Evolutionary conservation across 179 eudicot species (phyloP), one percentile per base, ranked within the genome.

Genomic region (Drosera spatulata): DNA sequence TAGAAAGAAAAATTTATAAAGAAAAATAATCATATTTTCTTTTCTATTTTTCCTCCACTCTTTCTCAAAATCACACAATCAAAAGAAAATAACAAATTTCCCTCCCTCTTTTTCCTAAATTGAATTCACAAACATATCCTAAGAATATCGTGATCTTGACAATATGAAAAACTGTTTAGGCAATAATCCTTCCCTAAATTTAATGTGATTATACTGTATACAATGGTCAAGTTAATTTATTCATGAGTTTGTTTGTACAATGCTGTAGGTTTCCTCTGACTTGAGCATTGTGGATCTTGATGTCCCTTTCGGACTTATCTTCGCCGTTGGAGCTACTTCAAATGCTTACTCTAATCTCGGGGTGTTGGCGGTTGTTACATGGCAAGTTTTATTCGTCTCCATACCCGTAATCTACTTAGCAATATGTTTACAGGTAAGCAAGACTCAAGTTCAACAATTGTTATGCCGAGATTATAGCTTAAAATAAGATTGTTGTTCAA

Each of bases 281-380:
- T 61, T 86, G 80, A 88, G 95, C 74, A 80, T 88, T 12, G 77
- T 78, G 9, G 96, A 88, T 69, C 79, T 86, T 55, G 96, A 88
- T 55, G 41, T 88, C 53, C 82, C 88, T 39, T 85, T 83, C 62
- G 60, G 72, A 72, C 61, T 88, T 37, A 50, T 76, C 43, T 66
- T 78, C 61, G 60, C 78, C 4, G 64, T 81, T 60, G 90, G 66
- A 44, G 68, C 88, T 46, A 81, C 91, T 40, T 68, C 66, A 46
- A 72, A 66, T 61, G 65, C 80, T 5, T 85, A 69, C 63, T 14
- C 83, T 14, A 83, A 75, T 67, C 75, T 86, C 47, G 72, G 62
- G 13, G 94, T 86, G 55, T 43, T 88, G 62, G 85, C 86, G 38
- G 77, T 75, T 50, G 67, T 86, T 44, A 83, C 85, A 44, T 88